A percentile compares a stretch with the other conserved stretches of the same genome.
Conservation (phyloP, 805 yeast genomes). For the Suhomyces xylopsoci region DNA sequence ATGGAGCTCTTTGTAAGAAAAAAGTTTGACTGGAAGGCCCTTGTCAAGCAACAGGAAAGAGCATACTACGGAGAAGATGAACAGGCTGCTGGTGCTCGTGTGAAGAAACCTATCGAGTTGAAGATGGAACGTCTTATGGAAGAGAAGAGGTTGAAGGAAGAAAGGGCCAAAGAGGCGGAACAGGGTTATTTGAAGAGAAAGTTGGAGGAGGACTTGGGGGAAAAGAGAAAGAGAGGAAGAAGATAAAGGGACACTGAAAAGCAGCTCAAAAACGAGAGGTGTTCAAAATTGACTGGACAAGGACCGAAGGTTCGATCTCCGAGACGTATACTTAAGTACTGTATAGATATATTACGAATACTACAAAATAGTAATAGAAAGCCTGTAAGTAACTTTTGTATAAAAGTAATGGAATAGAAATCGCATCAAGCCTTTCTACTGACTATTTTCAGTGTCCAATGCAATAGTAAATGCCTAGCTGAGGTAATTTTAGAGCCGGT, state of each 20-base stretch:
- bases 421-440: too few species aligned
- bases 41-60: constrained; percentile 47
- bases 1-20: constrained; percentile 76
- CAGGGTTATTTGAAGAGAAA: constrained; percentile 20
- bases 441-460: too few species aligned
- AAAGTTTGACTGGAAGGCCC: constrained; percentile 77
- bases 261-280: background rate
- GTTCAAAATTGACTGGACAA: too few species aligned
- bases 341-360: too few species aligned
- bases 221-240: constrained; percentile 6
- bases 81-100: constrained; percentile 13
- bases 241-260: background rate
- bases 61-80: constrained; percentile 25
- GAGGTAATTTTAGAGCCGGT: too few species aligned
- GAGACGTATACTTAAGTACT: too few species aligned
- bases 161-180: constrained; percentile 20
- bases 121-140: constrained; percentile 38
- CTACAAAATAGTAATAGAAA: too few species aligned
- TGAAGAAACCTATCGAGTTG: constrained; percentile 39
- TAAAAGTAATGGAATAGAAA: too few species aligned
- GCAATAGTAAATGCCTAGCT: too few species aligned
- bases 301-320: too few species aligned
- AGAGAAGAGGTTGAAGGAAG: constrained; percentile 27
- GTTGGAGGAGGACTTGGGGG: constrained; percentile 16
- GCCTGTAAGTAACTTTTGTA: too few species aligned